Evolutionary conservation across 192 early-diverging fungal species (phyloP), one percentile per base, ranked within the genome.

Genomic region (Umbelopsis vinacea): DNA sequence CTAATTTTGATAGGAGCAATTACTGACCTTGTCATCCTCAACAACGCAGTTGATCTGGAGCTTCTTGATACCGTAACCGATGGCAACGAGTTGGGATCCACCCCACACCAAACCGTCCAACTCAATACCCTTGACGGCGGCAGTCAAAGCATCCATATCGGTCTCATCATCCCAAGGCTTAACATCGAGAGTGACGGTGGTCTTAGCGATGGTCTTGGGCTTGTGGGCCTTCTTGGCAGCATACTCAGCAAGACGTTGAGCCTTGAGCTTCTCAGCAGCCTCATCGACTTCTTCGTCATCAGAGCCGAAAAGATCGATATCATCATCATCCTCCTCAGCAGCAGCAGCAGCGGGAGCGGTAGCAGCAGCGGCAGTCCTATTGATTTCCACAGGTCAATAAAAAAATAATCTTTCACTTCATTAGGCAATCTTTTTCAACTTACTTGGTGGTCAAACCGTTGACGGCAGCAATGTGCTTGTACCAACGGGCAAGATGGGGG

Each of bases 151-250:
- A 67, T 74, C 87, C 85, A 96, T 90, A 57, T 90, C 85, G 60
- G 95, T 96, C 72, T 96, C 94, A 83, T 95, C 93, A 79, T 96
- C 95, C 95, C 95, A 97, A 66, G 94, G 93, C 90, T 97, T 96
- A 79, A 97, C 89, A 73, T 96, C 95, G 45, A 94, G 87, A 80
- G 89, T 87, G 77, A 95, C 79, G 83, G 92, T 87, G 74, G 95
- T 94, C 89, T 96, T 97, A 84, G 95, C 94, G 71, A 87, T 88
- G 57, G 87, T 83, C 79, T 89, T 90, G 67, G 93, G 93, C 85
- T 87, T 90, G 84, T 89, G 89, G 71, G 91, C 91, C 92, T 98
- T 97, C 89, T 93, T 96, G 73, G 86, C 91, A 71, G 86, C 80
- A 89, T 98, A 98, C 78, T 92, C 96, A 50, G 87, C 94, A 70